A percentile compares a stretch with the other conserved stretches of the same genome.
phyloP scores from a whole-genome alignment of 1,139 yeast genomes.

The Yamadazyma membranifaciens region DNA sequence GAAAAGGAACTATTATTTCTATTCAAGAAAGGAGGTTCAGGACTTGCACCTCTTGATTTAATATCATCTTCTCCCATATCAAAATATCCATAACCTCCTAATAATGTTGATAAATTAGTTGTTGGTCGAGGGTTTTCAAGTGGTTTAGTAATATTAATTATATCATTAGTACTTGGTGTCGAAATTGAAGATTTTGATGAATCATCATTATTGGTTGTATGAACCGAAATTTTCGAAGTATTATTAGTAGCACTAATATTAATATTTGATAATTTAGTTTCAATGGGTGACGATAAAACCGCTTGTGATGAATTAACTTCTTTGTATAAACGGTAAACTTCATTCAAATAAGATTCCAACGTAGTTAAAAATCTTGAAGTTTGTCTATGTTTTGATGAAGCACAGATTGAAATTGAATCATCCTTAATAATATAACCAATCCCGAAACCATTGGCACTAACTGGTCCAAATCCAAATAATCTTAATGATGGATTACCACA shows the following conservation, averaged over 20 bases:
- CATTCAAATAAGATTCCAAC: conserved; percentile 64
- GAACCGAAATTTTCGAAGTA: conserved; percentile 1
- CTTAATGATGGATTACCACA: conserved; percentile 85
- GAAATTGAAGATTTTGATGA: too few relatives aligned
- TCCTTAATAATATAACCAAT: conserved; percentile 87
- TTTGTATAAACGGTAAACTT: conserved; percentile 56
- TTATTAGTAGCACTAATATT: neutral
- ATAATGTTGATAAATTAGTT: conserved; percentile 43
- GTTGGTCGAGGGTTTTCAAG: conserved; percentile 16
- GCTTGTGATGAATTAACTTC: conserved; percentile 30
- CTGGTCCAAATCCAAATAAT: conserved; percentile 92
- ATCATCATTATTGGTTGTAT: neutral
- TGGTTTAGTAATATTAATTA: conserved; percentile 7
- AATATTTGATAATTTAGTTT: conserved; percentile 10
- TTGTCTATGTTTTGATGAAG: conserved; percentile 88
- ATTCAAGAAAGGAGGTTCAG: conserved; percentile 58
- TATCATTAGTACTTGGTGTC: conserved; percentile 1
- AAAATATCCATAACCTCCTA: conserved; percentile 81
- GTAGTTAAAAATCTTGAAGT: conserved; percentile 80
- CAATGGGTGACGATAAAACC: conserved; percentile 17
- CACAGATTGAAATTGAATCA: conserved; percentile 81
- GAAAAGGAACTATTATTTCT: conserved; percentile 48
- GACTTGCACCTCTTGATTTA: conserved; percentile 68
- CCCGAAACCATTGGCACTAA: conserved; percentile 87
- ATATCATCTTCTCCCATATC: conserved; percentile 71